Evolutionary conservation across 495 filamentous ascomycete genomes (phyloP), one percentile per base, ranked within the genome.

Genomic region (Mycothermus thermophilus): DNA sequence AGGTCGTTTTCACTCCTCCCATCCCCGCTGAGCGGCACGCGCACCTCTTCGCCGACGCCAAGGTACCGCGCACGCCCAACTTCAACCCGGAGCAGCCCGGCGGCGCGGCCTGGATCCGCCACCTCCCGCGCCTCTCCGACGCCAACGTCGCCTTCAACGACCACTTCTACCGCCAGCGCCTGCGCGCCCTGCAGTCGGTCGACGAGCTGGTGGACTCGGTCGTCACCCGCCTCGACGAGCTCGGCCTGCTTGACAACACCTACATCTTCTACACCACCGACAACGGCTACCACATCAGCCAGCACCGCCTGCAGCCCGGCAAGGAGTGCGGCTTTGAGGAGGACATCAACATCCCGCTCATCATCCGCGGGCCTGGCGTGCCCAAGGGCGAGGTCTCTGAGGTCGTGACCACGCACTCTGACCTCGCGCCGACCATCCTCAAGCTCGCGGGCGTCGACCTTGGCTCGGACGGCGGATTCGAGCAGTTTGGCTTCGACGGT

Each of bases 261-360:
- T 83, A 74, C 38, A 66, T 85, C 29, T 63, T 85, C 32, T 83
- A 78, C 48, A 77, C 77, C 1, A 75, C 72, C 0, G 80, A 83
- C 43, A 83, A 85, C 42, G 79, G 80, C 0, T 83, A 76, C 50
- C 77, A 83, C 41, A 79, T 83, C 34, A 72, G 77, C 16, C 79
- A 83, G 41, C 79, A 85, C 47, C 66, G 80, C 4, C 44, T 83
- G 20, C 72, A 74, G 8, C 77, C 79, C 2, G 80, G 79, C 2
- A 85, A 85, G 54, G 66, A 72, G 21, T 77, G 72, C 35, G 75
- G 75, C 1, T 83, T 72, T 34, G 77, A 83, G 42, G 76, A 81
- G 48, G 80, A 85, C 44, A 76, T 83, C 41, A 75, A 79, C 22
- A 69, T 85, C 1, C 79, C 80, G 0, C 57, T 83, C 4, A 59